A percentile compares a stretch with the other conserved stretches of the same genome.
These are phyloP conservation scores for Coemansia sp. DNA, from an alignment of 192 early-diverging fungal genomes.

Conservation along the genomic window DNA sequence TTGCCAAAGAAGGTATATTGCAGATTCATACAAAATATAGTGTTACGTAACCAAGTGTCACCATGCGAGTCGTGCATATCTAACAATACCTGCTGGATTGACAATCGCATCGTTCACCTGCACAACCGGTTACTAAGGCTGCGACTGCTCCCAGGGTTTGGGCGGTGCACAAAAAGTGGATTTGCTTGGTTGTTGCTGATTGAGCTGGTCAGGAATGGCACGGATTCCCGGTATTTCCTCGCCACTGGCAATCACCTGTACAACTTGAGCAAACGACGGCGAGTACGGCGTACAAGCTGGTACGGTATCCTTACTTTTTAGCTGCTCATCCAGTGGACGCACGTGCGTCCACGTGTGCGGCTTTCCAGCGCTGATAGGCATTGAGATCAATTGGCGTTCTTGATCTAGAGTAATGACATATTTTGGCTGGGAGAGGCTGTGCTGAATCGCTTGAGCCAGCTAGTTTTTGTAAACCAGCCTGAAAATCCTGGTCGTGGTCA, in stretches of 20 bases:
- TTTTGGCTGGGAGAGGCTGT: slow-evolving; percentile 19
- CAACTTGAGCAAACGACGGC: slow-evolving; percentile 37
- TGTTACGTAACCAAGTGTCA: too few relatives aligned
- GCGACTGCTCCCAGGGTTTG: slow-evolving; percentile 40
- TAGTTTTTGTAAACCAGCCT: slow-evolving; percentile 30
- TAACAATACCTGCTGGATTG: too few relatives aligned
- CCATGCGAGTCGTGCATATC: too few relatives aligned
- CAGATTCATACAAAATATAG: too few relatives aligned
- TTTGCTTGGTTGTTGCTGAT: slow-evolving; percentile 25
- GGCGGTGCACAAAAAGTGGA: slow-evolving; percentile 27
- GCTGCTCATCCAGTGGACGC: neutral
- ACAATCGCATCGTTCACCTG: too few relatives aligned
- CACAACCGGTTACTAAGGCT: neutral
- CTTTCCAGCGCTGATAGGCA: slow-evolving; percentile 27
- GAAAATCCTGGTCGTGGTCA: slow-evolving; percentile 30
- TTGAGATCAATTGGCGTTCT: slow-evolving; percentile 14
- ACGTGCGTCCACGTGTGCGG: neutral
- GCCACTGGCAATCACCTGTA: slow-evolving; percentile 30
- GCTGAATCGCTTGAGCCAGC: slow-evolving; percentile 4
- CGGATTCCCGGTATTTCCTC: slow-evolving; percentile 26
- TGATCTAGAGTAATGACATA: slow-evolving; percentile 33
- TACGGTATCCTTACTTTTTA: neutral
- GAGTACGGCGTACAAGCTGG: slow-evolving; percentile 13
- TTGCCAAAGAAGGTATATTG: too few relatives aligned
- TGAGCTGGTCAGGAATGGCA: slow-evolving; percentile 39